Evolutionary conservation across 2,329 filamentous ascomycete species (phyloP).

Genomic region (Aspergillus puulaauensis): DNA sequence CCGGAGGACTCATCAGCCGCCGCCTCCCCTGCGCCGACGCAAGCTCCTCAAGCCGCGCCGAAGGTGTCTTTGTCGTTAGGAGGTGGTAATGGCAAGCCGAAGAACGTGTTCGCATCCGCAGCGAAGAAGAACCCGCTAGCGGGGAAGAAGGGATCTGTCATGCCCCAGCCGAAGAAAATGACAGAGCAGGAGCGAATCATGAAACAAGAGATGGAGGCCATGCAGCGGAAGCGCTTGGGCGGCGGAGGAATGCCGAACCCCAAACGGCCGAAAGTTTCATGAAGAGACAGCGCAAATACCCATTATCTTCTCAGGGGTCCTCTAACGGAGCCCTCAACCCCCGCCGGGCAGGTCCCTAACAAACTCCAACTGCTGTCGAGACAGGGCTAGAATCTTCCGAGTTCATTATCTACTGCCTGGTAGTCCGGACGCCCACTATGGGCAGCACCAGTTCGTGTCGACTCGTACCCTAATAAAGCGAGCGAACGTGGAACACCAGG

Average conservation of each 20-base stretch:
- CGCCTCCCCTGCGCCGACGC: constrained; percentile 15
- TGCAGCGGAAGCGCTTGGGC: constrained; percentile 65
- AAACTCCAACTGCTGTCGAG: neutral
- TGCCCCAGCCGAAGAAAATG: constrained; percentile 73
- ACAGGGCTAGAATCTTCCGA: no score
- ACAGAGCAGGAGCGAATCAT: constrained; percentile 86
- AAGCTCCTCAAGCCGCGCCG: constrained; percentile 21
- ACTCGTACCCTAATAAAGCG: no score
- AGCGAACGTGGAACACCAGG: neutral
- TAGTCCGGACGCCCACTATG: no score
- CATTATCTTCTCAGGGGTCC: neutral
- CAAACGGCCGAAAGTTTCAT: constrained; percentile 37
- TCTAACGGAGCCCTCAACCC: neutral
- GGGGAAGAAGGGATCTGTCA: constrained; percentile 61
- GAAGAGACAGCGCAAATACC: constrained; percentile 2
- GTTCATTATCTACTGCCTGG: no score
- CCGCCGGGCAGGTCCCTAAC: neutral
- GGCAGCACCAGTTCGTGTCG: no score
- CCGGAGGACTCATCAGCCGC: constrained; percentile 19
- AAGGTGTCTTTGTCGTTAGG: constrained; percentile 65
- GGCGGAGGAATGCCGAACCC: constrained; percentile 29
- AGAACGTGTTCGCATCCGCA: constrained; percentile 64
- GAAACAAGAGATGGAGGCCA: constrained; percentile 66
- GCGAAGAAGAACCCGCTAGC: constrained; percentile 70
- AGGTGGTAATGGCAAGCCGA: constrained; percentile 49